Evolutionary conservation across 805 yeast genomes (phyloP).

Genomic region (Lachancea thermotolerans): DNA sequence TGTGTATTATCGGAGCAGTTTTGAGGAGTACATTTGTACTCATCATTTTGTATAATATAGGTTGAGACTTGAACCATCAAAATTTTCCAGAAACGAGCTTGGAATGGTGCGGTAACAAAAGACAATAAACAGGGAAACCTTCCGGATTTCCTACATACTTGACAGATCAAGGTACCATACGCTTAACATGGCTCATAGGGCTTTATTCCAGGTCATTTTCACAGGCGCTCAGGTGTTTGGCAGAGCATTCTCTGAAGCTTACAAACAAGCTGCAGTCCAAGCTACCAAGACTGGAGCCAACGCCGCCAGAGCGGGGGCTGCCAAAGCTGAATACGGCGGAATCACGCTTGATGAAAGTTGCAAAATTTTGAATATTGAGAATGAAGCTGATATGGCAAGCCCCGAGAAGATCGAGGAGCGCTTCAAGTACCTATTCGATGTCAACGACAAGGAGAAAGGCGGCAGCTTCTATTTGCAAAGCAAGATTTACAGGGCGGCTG

Average conservation of each 20-base stretch:
- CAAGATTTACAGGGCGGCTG: constrained; percentile 91
- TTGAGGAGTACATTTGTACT: too few species aligned
- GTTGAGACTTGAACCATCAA: background rate
- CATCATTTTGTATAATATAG: too few species aligned
- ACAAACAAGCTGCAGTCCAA: constrained; percentile 91
- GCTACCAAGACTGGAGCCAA: constrained; percentile 66
- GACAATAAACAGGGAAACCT: background rate
- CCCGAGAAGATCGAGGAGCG: constrained; percentile 58
- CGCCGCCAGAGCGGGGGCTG: constrained; percentile 35
- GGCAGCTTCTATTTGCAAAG: constrained; percentile 91
- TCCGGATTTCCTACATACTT: background rate
- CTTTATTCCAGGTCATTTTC: constrained; percentile 78
- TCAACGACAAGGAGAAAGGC: constrained; percentile 91
- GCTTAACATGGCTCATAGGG: constrained; percentile 70
- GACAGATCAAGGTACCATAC: background rate
- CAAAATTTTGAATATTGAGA: constrained; percentile 79
- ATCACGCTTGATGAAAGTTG: constrained; percentile 84
- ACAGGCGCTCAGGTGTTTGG: constrained; percentile 97
- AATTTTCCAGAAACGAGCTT: background rate
- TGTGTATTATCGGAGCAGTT: too few species aligned
- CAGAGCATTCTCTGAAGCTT: constrained; percentile 93
- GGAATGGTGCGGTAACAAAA: background rate
- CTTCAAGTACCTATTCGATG: constrained; percentile 76
- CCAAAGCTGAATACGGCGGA: constrained; percentile 52
- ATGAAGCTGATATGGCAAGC: constrained; percentile 39